These are phyloP conservation scores for Phytophthora europaea DNA, from an alignment of 352 stramenopile species.

Conservation along the genomic window DNA sequence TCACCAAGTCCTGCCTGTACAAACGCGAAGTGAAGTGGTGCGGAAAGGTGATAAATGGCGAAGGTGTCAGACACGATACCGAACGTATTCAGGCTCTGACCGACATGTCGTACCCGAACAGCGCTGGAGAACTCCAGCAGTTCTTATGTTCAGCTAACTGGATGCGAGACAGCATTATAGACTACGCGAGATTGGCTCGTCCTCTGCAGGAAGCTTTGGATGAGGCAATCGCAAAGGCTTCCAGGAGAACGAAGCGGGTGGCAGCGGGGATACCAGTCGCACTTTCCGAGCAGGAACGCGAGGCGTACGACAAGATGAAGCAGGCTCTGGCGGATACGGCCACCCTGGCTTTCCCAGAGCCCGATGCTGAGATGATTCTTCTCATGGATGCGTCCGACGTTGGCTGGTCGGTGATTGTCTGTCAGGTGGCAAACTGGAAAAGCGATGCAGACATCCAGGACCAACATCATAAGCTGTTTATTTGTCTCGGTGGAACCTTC, in stretches of 20 bases:
- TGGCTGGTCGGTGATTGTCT: background rate
- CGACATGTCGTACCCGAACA: no score
- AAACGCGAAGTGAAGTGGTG: no score
- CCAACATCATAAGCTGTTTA: conserved; percentile 14
- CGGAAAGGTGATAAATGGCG: no score
- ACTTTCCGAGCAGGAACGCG: conserved; percentile 1
- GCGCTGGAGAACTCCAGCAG: no score
- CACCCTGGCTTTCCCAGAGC: conserved; percentile 22
- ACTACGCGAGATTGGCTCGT: no score
- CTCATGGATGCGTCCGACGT: conserved; percentile 10
- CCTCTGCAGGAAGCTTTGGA: no score
- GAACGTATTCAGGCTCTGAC: no score
- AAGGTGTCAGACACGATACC: no score
- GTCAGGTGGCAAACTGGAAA: conserved; percentile 4
- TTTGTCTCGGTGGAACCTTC: conserved; percentile 17
- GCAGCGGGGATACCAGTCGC: conserved; percentile 9
- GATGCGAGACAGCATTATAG: no score
- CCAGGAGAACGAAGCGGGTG: conserved; percentile 8
- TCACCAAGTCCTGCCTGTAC: no score
- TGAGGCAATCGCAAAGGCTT: background rate
- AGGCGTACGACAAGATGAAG: conserved; percentile 14
- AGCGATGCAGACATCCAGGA: conserved; percentile 15
- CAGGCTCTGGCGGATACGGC: conserved; percentile 14
- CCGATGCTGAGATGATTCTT: conserved; percentile 11
- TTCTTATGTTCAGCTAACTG: no score